Evolutionary conservation across 371 early-diverging fungal species (phyloP).

Genomic region (Saksenaea vasiformis): DNA sequence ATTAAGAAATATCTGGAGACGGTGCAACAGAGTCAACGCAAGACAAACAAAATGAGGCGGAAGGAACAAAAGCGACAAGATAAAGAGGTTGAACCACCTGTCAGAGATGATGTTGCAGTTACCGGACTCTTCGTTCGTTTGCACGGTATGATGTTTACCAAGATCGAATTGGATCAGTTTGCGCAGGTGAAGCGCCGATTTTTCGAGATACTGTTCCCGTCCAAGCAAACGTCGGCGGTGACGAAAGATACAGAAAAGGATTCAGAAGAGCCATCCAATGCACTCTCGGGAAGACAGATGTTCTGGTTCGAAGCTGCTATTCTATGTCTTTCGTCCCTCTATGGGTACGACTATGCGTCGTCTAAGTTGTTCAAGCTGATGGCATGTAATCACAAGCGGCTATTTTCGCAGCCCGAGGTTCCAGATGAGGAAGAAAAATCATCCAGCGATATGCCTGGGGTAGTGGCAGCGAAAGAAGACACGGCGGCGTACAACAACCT

Average conservation of each 20-base stretch:
- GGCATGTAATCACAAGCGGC: conserved; percentile 8
- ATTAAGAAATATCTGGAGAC: conserved; percentile 23
- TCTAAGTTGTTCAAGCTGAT: conserved; percentile 48
- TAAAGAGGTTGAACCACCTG: background rate
- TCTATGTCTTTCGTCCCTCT: conserved; percentile 52
- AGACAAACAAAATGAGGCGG: conserved; percentile 4
- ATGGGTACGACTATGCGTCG: conserved; percentile 55
- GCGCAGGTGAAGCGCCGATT: conserved; percentile 35
- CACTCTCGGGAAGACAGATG: conserved; percentile 20
- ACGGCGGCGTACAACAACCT: conserved; percentile 12
- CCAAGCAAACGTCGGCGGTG: background rate
- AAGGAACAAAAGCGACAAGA: conserved; percentile 11
- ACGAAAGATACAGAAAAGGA: background rate
- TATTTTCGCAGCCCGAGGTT: conserved; percentile 11
- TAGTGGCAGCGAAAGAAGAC: background rate
- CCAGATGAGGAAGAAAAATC: background rate
- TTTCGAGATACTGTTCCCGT: conserved; percentile 31
- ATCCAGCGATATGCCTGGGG: background rate
- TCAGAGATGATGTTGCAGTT: conserved; percentile 20
- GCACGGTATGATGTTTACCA: conserved; percentile 69
- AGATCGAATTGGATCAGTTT: conserved; percentile 65
- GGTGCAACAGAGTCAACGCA: background rate
- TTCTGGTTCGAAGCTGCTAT: conserved; percentile 59
- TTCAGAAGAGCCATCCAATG: background rate
- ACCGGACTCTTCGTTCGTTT: conserved; percentile 54